phyloP scores from a whole-genome alignment of 1,284 basidiomycete species.

The Porogramme epimiltina region DNA sequence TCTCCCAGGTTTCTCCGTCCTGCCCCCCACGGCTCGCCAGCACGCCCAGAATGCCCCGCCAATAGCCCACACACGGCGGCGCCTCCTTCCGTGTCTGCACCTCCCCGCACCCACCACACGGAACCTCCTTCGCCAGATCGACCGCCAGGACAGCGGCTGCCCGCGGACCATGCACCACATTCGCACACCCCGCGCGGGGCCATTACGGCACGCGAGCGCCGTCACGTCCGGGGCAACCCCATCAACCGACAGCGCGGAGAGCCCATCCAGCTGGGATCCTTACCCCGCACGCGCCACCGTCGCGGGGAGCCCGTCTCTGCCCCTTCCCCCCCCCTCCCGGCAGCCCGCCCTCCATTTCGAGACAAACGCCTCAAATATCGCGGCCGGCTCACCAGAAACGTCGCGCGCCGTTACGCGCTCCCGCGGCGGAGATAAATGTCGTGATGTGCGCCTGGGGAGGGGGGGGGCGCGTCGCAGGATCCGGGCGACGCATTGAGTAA shows the following conservation, averaged over 20 bases:
- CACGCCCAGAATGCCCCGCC: background rate
- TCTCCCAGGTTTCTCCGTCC: slow-evolving; percentile 10
- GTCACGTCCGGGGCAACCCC: background rate
- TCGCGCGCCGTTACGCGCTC: too few species aligned
- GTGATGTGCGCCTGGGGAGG: too few species aligned
- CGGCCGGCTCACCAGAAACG: slow-evolving; percentile 1
- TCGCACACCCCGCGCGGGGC: slow-evolving; percentile 1
- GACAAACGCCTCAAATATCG: background rate
- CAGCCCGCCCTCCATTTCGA: background rate
- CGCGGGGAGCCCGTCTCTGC: too few species aligned
- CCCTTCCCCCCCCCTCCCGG: too few species aligned
- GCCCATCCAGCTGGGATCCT: too few species aligned
- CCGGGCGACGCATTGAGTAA: slow-evolving; percentile 12
- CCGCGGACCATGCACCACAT: background rate
- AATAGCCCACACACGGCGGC: background rate
- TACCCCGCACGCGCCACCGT: too few species aligned
- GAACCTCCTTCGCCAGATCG: slow-evolving; percentile 10
- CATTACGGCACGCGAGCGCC: slow-evolving; percentile 3
- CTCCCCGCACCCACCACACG: background rate
- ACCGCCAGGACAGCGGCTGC: background rate
- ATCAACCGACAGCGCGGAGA: background rate
- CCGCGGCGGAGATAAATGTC: too few species aligned
- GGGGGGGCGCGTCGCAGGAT: slow-evolving; percentile 3
- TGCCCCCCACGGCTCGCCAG: background rate
- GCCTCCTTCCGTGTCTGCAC: too few species aligned